Evolutionary conservation across 106 monocot species (phyloP).

Genomic region (Dendrobium huoshanense): DNA sequence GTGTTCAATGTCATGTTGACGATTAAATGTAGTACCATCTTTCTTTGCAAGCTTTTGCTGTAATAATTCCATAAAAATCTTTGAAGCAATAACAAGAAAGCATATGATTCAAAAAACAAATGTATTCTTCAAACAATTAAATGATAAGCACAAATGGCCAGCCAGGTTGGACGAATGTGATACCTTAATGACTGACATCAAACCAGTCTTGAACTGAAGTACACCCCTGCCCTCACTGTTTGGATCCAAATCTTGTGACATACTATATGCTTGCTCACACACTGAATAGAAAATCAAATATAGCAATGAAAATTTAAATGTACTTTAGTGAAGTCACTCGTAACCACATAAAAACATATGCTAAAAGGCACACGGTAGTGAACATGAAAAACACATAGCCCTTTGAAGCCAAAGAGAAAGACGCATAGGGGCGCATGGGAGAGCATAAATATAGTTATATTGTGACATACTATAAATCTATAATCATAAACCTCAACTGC

Average conservation of each 20-base stretch:
- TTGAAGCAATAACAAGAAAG: not conserved
- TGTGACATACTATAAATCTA: not conserved
- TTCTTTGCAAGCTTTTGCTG: conserved; percentile 89
- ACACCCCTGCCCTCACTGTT: conserved; percentile 94
- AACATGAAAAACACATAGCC: not conserved
- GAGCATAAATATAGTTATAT: no score
- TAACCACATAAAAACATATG: not conserved
- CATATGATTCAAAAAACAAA: not conserved
- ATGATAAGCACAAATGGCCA: not conserved
- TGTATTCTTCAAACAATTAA: not conserved
- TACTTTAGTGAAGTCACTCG: not conserved
- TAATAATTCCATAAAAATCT: conserved; percentile 4
- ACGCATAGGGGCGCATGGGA: not conserved
- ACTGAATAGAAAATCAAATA: conserved; percentile 34
- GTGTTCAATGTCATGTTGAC: conserved; percentile 65
- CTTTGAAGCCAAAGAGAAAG: not conserved
- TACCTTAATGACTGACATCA: conserved; percentile 98
- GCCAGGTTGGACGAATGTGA: not conserved
- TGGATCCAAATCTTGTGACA: conserved; percentile 92
- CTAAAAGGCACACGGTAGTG: not conserved
- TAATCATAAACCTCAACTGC: not conserved
- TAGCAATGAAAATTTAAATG: not conserved
- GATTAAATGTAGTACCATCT: conserved; percentile 51
- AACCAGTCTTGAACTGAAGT: conserved; percentile 93
- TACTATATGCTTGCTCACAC: conserved; percentile 90